Percentiles rank a stretch among this genome's conserved stretches.
Conservation (phyloP, 305 asterid species). For the Fraxinus angustifolia region DNA sequence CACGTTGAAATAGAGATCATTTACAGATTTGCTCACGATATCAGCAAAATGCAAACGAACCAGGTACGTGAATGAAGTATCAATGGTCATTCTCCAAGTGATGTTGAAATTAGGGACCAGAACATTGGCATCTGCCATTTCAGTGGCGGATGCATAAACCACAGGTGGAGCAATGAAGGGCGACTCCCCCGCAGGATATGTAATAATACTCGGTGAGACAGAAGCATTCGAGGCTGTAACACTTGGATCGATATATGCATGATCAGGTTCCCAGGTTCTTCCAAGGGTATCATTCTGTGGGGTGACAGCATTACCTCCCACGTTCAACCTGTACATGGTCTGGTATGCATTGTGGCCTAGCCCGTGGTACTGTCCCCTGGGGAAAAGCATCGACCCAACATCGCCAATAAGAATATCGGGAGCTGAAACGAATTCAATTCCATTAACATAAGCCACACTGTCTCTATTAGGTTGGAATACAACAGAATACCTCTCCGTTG, state of each 20-base stretch:
- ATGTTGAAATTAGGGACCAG: slow-evolving; percentile 62
- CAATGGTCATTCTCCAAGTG: slow-evolving; percentile 67
- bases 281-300: slow-evolving; percentile 66
- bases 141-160: slow-evolving; percentile 76
- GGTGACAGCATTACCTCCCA: slow-evolving; percentile 64
- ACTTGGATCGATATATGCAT: slow-evolving; percentile 47
- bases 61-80: slow-evolving; percentile 54
- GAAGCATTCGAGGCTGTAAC: slow-evolving; percentile 40
- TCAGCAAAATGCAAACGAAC: slow-evolving; percentile 86
- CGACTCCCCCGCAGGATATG: slow-evolving; percentile 72
- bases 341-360: slow-evolving; percentile 46
- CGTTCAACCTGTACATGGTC: slow-evolving; percentile 64
- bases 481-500: slow-evolving; percentile 51
- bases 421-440: slow-evolving; percentile 78
- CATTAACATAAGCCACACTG: slow-evolving; percentile 63
- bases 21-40: slow-evolving; percentile 66
- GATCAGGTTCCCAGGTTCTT: slow-evolving; percentile 66
- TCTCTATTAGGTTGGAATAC: slow-evolving; percentile 49
- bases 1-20: slow-evolving; percentile 83
- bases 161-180: slow-evolving; percentile 79
- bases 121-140: slow-evolving; percentile 67
- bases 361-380: slow-evolving; percentile 52
- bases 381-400: slow-evolving; percentile 52
- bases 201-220: slow-evolving; percentile 48
- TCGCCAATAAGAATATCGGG: slow-evolving; percentile 61